Percentiles rank a stretch among this genome's conserved stretches.
Conservation (phyloP, 208 protist genomes). For the Endotrypanum monterogeii region DNA sequence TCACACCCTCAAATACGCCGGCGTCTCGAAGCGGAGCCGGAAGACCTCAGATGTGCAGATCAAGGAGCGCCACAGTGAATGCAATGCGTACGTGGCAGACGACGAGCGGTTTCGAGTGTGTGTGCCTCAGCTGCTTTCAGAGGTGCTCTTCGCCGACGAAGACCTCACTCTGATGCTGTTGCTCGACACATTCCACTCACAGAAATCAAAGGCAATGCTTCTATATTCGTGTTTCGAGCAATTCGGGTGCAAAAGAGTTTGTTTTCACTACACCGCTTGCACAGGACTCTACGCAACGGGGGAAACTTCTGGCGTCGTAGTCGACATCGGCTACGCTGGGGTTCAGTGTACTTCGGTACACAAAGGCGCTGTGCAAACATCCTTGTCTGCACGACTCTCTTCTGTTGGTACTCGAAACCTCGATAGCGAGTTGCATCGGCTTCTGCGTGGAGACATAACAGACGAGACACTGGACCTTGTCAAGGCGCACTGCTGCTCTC, state of each 20-base stretch:
- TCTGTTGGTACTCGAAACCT: slow-evolving; percentile 42
- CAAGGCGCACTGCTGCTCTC: slow-evolving; percentile 22
- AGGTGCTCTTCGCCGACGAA: slow-evolving; percentile 36
- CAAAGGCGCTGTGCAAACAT: slow-evolving; percentile 35
- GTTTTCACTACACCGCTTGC: slow-evolving; percentile 50
- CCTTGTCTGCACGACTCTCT: slow-evolving; percentile 26
- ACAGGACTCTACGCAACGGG: slow-evolving; percentile 68
- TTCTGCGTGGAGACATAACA: slow-evolving; percentile 13
- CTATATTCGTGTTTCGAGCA: slow-evolving; percentile 70
- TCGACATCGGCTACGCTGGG: slow-evolving; percentile 72
- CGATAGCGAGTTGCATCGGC: slow-evolving; percentile 39
- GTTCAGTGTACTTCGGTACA: slow-evolving; percentile 63
- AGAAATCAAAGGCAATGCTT: slow-evolving; percentile 52
- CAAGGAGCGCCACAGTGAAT: slow-evolving; percentile 23
- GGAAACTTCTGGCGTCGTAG: slow-evolving; percentile 61
- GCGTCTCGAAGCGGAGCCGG: slow-evolving; percentile 33
- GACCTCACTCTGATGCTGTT: slow-evolving; percentile 62
- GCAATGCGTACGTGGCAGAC: slow-evolving; percentile 24
- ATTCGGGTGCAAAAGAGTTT: slow-evolving; percentile 53
- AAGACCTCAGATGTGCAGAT: slow-evolving; percentile 15
- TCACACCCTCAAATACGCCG: slow-evolving; percentile 63
- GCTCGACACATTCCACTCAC: slow-evolving; percentile 52
- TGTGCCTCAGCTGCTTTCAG: slow-evolving; percentile 25
- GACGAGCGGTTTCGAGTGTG: slow-evolving; percentile 24
- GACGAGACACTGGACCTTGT: slow-evolving; percentile 22